A percentile compares a stretch with the other conserved stretches of the same genome.
Evolutionary conservation across 2,329 filamentous ascomycete genomes (phyloP).

Genomic region (Penicillium brasilianum): DNA sequence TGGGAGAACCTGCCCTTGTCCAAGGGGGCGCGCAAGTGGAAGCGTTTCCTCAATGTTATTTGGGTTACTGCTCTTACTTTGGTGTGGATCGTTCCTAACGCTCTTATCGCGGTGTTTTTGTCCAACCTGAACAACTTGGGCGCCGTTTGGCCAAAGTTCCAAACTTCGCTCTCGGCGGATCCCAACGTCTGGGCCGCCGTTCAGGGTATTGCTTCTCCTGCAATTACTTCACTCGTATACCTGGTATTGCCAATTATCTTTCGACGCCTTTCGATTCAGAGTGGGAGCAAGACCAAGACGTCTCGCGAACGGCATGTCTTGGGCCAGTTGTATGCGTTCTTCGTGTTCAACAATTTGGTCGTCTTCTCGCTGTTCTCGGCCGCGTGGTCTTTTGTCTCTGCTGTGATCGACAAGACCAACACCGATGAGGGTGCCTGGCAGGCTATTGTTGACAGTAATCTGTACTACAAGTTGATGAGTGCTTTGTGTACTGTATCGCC

Average conservation of each 20-base stretch:
- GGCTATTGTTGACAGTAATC: conserved; percentile 67
- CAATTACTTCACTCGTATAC: conserved; percentile 85
- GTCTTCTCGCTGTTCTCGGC: conserved; percentile 92
- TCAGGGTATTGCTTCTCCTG: conserved; percentile 89
- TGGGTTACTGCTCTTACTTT: conserved; percentile 83
- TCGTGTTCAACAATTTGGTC: conserved; percentile 95
- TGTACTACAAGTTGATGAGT: conserved; percentile 69
- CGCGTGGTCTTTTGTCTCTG: conserved; percentile 73
- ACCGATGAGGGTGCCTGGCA: conserved; percentile 68
- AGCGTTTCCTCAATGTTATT: conserved; percentile 76
- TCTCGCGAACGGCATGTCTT: conserved; percentile 90
- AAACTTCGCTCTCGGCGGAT: conserved; percentile 65
- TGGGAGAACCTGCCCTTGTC: conserved; percentile 89
- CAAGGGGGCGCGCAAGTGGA: conserved; percentile 70
- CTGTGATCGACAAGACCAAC: conserved; percentile 65
- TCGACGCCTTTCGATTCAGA: conserved; percentile 78
- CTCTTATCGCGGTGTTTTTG: conserved; percentile 90
- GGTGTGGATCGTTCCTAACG: conserved; percentile 89
- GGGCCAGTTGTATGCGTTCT: conserved; percentile 90
- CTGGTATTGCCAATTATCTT: conserved; percentile 89
- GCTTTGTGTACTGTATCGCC: conserved; percentile 80
- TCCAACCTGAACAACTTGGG: conserved; percentile 83
- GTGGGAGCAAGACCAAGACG: conserved; percentile 90
- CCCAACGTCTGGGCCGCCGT: conserved; percentile 79
- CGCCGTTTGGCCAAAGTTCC: conserved; percentile 77